Conservation (phyloP, 176 grass and related monocot genomes). For the Melocanna baccifera region DNA sequence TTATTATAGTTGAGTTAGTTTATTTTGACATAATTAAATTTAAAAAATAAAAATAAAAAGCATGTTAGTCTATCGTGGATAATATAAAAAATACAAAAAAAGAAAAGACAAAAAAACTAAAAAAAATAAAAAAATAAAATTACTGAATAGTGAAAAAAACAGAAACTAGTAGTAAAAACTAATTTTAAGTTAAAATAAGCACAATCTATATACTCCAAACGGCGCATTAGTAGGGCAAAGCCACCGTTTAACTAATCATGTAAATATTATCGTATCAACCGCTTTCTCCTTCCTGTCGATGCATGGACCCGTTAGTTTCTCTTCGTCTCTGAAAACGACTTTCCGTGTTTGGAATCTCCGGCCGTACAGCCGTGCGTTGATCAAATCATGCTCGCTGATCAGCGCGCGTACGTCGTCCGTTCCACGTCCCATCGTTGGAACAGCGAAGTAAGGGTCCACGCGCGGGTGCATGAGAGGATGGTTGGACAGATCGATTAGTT, state of each 20-base stretch:
- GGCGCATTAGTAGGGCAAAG: not conserved
- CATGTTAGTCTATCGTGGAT: too few relatives aligned
- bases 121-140: too few relatives aligned
- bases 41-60: too few relatives aligned
- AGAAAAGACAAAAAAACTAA: too few relatives aligned
- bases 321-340: slow-evolving; percentile 12
- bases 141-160: too few relatives aligned
- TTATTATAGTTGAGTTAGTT: too few relatives aligned
- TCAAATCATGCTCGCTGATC: slow-evolving; percentile 7
- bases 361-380: not conserved
- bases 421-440: slow-evolving; percentile 25
- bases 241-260: not conserved
- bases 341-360: not conserved
- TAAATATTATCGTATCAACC: not conserved
- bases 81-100: too few relatives aligned
- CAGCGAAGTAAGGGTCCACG: slow-evolving; percentile 19
- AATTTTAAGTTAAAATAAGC: too few relatives aligned
- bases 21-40: too few relatives aligned
- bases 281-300: not conserved
- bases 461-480: slow-evolving; percentile 10
- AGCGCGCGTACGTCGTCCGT: not conserved
- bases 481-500: slow-evolving; percentile 12
- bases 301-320: not conserved
- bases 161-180: too few relatives aligned
- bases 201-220: not conserved